phyloP scores from a whole-genome alignment of 768 basidiomycete genomes.

The Xerocomus spinulosus region DNA sequence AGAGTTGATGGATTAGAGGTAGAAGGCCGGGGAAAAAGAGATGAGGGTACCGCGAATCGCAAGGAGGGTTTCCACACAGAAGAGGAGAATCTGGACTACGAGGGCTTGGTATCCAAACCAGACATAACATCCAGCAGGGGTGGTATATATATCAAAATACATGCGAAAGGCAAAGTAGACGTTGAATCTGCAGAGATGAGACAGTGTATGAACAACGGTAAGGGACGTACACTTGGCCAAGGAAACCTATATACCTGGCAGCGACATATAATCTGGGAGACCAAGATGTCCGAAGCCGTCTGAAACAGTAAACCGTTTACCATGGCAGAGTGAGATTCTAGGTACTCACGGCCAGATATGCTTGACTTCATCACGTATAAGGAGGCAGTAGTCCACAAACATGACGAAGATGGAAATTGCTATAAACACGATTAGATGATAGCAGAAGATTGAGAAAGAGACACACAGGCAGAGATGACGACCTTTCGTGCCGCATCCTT shows the following conservation, averaged over 20 bases:
- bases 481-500: constrained; percentile 4
- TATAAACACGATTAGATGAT: not conserved
- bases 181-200: constrained; percentile 13
- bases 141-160: constrained; percentile 5
- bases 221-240: constrained; percentile 17
- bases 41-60: constrained; percentile 19
- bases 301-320: not conserved
- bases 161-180: constrained; percentile 20
- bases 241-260: constrained; percentile 14
- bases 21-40: not conserved
- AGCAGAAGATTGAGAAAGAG: not conserved
- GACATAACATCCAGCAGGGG: constrained; percentile 5
- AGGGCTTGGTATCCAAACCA: constrained; percentile 19
- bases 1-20: not conserved
- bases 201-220: not conserved
- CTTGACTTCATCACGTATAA: constrained; percentile 13
- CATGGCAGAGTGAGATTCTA: too few species aligned
- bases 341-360: constrained; percentile 22
- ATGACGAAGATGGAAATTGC: constrained; percentile 12
- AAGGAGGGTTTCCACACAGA: constrained; percentile 8
- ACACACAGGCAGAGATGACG: constrained; percentile 14
- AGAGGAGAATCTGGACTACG: constrained; percentile 12
- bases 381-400: constrained; percentile 12
- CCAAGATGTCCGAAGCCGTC: constrained; percentile 7
- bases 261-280: constrained; percentile 8